Evolutionary conservation across 257 asterid genomes (phyloP), one percentile per base, ranked within the genome.

Genomic region (Marsdenia floribunda): DNA sequence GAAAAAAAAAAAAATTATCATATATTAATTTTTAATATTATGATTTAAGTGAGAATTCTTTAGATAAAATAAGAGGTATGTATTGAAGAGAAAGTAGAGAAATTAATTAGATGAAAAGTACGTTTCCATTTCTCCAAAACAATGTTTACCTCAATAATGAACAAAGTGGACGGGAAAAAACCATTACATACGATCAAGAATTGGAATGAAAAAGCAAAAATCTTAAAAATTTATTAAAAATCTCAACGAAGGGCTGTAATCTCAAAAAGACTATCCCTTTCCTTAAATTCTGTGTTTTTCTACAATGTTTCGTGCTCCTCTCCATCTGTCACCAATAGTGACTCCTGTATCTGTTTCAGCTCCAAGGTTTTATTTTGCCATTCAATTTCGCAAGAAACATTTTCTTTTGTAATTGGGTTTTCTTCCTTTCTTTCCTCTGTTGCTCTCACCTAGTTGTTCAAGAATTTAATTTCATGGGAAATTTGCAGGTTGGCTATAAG

Each of bases 401-500:
- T 19, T 52, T 6, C 33, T 65, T 75, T 46, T 77, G 57, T 77
- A 24, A 19, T 40, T 38, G 35, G 58, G 6, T 71, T 38, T 22
- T 24, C 16, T n/a, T 29, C 26, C 42, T 1, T 50, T 40, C 53
- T 47, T 70, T 22, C 9, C 14, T n/a, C 9, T 63, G 33, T 82
- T 22, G 0, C 46, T 73, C 4, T 44, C 50, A 22, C 12, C 42
- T 44, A 60, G 57, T 29, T 75, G 73, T n/a, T 78, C 55, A n/a
- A 78, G 59, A 29, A n/a, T 38, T 44, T 18, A 29, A 21, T 15
- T 38, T 74, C 53, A 26, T 37, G 49, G 60, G 21, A 15, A 75
- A 64, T 60, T 74, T 83, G 87, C 83, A 94, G 97, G 85, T 88
- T 89, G 80, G 77, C 71, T 50, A 88, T 87, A 72, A 89, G 84